A percentile compares a stretch with the other conserved stretches of the same genome.
Conservation (phyloP, 345 rosid species). For the Turnera subulata region DNA sequence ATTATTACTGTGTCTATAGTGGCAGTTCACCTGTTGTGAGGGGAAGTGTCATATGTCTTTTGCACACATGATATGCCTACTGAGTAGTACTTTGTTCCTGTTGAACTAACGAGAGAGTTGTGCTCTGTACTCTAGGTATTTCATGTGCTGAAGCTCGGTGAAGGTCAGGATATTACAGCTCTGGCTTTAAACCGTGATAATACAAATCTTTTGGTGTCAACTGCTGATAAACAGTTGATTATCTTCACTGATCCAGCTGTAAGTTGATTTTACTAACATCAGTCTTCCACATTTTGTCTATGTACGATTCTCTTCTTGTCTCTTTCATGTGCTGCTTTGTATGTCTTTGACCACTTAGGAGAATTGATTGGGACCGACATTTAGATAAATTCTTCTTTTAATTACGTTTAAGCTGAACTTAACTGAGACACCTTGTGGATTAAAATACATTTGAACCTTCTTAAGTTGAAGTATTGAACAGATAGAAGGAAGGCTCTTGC, state of each 20-base stretch:
- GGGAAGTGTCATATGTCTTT: neutral
- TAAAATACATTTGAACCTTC: no score
- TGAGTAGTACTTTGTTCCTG: neutral
- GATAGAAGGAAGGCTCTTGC: no score
- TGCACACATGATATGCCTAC: neutral
- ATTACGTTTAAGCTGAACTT: no score
- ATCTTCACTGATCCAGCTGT: constrained; percentile 95
- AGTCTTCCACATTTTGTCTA: neutral
- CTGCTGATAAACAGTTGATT: constrained; percentile 82
- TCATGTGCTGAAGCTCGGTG: constrained; percentile 61
- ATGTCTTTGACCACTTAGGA: neutral
- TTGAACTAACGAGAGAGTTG: constrained; percentile 8
- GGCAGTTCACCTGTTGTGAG: neutral
- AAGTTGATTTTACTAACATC: constrained; percentile 30
- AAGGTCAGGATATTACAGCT: constrained; percentile 84
- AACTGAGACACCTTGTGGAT: no score
- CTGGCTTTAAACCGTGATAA: constrained; percentile 72
- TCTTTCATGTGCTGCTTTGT: neutral
- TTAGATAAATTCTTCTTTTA: no score
- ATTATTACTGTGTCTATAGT: no score
- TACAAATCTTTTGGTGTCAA: constrained; percentile 89
- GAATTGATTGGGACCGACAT: neutral
- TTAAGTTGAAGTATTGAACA: no score
- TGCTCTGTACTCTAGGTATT: constrained; percentile 49
- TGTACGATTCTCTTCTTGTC: neutral